These are phyloP conservation scores for Sporobolus alterniflorus DNA, from an alignment of 202 grass and related monocot species.

Conservation along the genomic window DNA sequence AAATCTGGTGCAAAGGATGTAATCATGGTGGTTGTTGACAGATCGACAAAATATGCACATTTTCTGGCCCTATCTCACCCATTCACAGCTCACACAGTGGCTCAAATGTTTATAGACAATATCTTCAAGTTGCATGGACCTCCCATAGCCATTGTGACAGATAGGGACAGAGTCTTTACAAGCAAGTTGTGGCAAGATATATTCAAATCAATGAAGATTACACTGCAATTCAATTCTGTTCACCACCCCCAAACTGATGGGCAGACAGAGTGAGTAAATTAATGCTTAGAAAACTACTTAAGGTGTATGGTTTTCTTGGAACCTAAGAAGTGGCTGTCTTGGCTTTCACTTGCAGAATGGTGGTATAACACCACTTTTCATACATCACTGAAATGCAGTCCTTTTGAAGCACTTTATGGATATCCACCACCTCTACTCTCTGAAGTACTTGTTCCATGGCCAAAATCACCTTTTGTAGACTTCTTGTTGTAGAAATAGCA, in stretches of 20 bases:
- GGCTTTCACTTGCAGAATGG: background rate
- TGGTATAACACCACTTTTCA: background rate
- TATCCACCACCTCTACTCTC: background rate
- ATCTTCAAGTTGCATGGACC: background rate
- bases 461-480: background rate
- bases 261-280: background rate
- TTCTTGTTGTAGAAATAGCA: background rate
- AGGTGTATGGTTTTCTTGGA: background rate
- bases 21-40: background rate
- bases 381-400: background rate
- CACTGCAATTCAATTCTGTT: no score
- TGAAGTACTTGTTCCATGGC: background rate
- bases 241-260: background rate
- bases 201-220: no score
- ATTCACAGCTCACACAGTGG: fast-evolving
- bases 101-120: background rate
- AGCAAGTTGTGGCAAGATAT: background rate
- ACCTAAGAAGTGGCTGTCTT: background rate
- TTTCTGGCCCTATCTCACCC: background rate
- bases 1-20: background rate
- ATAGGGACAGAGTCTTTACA: background rate
- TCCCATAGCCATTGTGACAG: background rate
- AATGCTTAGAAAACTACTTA: background rate
- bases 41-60: background rate
- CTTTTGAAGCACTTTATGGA: background rate